Percentiles rank a stretch among this genome's conserved stretches.
Conservation (phyloP, 176 grass and related monocot genomes). For the Areca catechu region DNA sequence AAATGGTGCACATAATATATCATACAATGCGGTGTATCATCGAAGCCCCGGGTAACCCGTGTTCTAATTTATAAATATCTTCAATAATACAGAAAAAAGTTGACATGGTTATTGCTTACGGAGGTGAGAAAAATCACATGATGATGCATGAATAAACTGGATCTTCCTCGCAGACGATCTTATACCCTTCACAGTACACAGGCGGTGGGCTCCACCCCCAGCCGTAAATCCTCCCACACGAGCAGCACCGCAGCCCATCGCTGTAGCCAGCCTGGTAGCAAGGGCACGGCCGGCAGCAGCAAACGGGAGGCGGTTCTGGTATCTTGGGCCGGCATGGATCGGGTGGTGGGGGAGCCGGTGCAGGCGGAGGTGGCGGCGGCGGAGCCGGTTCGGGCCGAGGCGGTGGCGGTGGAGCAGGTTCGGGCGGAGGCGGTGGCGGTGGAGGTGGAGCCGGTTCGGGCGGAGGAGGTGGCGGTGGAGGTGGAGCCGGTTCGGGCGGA, state of each 20-base stretch:
- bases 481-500: no score
- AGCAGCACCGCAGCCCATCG: conserved; percentile 68
- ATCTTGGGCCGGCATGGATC: neutral
- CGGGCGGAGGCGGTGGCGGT: neutral
- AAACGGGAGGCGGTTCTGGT: conserved; percentile 34
- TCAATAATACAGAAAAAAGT: no score
- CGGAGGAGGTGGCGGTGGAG: no score
- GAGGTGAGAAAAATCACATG: conserved; percentile 41
- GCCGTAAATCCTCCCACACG: conserved; percentile 44
- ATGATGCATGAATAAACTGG: conserved; percentile 42
- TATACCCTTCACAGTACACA: conserved; percentile 34
- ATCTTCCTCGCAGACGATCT: conserved; percentile 64
- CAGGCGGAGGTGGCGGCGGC: conserved; percentile 9
- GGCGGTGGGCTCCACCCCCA: no score
- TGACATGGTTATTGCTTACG: neutral
- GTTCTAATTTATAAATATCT: no score
- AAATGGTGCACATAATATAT: no score
- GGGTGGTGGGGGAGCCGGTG: neutral
- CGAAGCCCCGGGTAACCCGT: no score
- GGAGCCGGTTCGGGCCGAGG: conserved; percentile 17
- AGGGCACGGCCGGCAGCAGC: conserved; percentile 40
- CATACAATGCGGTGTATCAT: no score
- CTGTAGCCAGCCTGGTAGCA: conserved; percentile 30
- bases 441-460: neutral
- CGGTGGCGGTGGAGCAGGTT: conserved; percentile 17